Conservation (phyloP, 306 rosid species). For the Ochetophila trinervis region DNA sequence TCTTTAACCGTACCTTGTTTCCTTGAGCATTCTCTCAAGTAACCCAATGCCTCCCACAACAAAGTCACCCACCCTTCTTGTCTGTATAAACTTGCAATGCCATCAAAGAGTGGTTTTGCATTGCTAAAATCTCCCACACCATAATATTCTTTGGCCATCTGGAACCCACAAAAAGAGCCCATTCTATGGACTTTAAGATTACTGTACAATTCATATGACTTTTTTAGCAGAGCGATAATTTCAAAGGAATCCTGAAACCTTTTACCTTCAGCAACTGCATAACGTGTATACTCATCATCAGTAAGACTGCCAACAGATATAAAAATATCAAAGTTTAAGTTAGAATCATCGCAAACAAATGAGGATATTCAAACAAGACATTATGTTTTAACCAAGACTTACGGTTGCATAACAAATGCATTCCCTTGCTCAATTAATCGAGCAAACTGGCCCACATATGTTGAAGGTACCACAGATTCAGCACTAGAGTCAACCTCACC, state of each 20-base stretch:
- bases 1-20: slow-evolving; percentile 59
- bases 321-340: slow-evolving; percentile 25
- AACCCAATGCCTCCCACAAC: slow-evolving; percentile 92
- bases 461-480: slow-evolving; percentile 76
- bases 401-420: slow-evolving; percentile 63
- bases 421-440: slow-evolving; percentile 73
- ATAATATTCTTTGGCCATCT: slow-evolving; percentile 84
- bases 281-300: slow-evolving; percentile 68
- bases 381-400: slow-evolving; percentile 45
- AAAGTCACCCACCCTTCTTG: slow-evolving; percentile 93
- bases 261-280: slow-evolving; percentile 72
- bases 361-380: slow-evolving; percentile 6
- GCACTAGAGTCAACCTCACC: slow-evolving; percentile 46
- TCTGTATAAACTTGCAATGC: slow-evolving; percentile 75
- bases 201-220: slow-evolving; percentile 67
- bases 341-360: slow-evolving; percentile 5
- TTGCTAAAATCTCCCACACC: slow-evolving; percentile 56
- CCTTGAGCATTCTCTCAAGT: slow-evolving; percentile 79
- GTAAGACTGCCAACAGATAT: slow-evolving; percentile 62
- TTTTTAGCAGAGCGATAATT: slow-evolving; percentile 75
- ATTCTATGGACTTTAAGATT: slow-evolving; percentile 63
- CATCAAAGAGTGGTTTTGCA: slow-evolving; percentile 62
- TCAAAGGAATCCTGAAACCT: slow-evolving; percentile 82
- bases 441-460: slow-evolving; percentile 80
- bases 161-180: slow-evolving; percentile 77